A percentile compares a stretch with the other conserved stretches of the same genome.
Evolutionary conservation across 1,284 basidiomycete species (phyloP).

Genomic region (Fomitopsis pinicola): DNA sequence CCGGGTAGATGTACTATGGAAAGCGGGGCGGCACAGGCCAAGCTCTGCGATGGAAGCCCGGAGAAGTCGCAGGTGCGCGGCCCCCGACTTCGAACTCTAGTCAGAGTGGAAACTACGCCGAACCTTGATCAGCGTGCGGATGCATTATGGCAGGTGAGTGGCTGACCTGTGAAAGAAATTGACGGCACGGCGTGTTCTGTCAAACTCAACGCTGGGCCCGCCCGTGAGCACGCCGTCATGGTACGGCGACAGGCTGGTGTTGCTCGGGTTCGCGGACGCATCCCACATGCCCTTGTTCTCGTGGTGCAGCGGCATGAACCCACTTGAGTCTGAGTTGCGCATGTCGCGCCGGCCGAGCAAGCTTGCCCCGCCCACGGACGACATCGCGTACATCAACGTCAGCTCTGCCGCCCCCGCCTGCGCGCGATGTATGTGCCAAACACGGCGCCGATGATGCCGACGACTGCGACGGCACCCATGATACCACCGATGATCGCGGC

Average conservation of each 20-base stretch:
- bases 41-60: no score
- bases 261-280: slow-evolving; percentile 43
- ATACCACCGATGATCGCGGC: slow-evolving; percentile 47
- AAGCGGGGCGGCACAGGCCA: no score
- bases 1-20: no score
- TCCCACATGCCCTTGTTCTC: slow-evolving; percentile 42
- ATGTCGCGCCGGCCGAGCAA: slow-evolving; percentile 24
- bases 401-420: slow-evolving; percentile 31
- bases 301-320: slow-evolving; percentile 55
- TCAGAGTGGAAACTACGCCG: no score
- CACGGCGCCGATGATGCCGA: slow-evolving; percentile 45
- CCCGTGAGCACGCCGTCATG: slow-evolving; percentile 33
- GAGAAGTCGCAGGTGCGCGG: no score
- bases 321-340: slow-evolving; percentile 49
- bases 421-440: slow-evolving; percentile 44
- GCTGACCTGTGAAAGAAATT: no score
- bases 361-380: slow-evolving; percentile 27
- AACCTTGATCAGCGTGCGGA: no score
- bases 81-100: no score
- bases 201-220: slow-evolving; percentile 24
- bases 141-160: no score
- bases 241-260: slow-evolving; percentile 37
- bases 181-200: slow-evolving; percentile 18
- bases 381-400: slow-evolving; percentile 33
- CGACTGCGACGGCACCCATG: slow-evolving; percentile 43